Evolutionary conservation across 345 rosid species (phyloP).

Genomic region (Heritiera littoralis): DNA sequence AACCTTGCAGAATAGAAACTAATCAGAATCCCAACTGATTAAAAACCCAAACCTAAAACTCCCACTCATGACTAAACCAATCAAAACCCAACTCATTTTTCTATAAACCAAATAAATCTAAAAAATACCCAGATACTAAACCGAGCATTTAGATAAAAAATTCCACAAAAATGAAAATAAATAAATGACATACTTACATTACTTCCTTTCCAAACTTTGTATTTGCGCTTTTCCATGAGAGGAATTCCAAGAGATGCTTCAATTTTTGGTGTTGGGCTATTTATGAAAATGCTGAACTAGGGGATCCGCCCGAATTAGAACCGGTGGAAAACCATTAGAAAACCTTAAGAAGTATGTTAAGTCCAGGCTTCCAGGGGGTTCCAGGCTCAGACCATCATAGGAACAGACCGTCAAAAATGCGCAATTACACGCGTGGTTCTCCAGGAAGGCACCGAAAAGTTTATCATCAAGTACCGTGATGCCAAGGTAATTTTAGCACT

Average conservation of each 20-base stretch:
- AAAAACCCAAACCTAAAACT: slow-evolving; percentile 13
- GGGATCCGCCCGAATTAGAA: slow-evolving; percentile 36
- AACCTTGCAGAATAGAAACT: slow-evolving; percentile 8
- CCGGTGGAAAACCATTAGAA: slow-evolving; percentile 3
- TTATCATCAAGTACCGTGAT: slow-evolving; percentile 82
- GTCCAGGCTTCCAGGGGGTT: slow-evolving; percentile 92
- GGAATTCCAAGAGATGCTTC: slow-evolving; percentile 9
- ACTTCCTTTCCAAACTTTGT: slow-evolving; percentile 88
- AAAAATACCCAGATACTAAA: slow-evolving; percentile 24
- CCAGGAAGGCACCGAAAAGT: slow-evolving; percentile 88
- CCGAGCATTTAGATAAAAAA: slow-evolving; percentile 16
- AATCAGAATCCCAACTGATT: slow-evolving; percentile 5
- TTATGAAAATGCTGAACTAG: no score
- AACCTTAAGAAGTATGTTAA: slow-evolving; percentile 76
- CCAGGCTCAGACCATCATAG: slow-evolving; percentile 79
- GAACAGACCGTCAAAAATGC: slow-evolving; percentile 90
- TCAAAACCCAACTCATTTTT: slow-evolving; percentile 18
- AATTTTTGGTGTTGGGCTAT: no score
- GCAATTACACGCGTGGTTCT: slow-evolving; percentile 92
- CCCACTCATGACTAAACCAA: slow-evolving; percentile 21
- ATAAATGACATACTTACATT: slow-evolving; percentile 52
- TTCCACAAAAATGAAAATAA: background rate
- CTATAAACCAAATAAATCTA: slow-evolving; percentile 25
- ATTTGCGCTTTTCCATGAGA: slow-evolving; percentile 83
- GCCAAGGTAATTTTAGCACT: slow-evolving; percentile 53